Evolutionary conservation across 1,139 yeast genomes (phyloP), one percentile per base, ranked within the genome.

Genomic region (Magnusiomyces suaveolens): DNA sequence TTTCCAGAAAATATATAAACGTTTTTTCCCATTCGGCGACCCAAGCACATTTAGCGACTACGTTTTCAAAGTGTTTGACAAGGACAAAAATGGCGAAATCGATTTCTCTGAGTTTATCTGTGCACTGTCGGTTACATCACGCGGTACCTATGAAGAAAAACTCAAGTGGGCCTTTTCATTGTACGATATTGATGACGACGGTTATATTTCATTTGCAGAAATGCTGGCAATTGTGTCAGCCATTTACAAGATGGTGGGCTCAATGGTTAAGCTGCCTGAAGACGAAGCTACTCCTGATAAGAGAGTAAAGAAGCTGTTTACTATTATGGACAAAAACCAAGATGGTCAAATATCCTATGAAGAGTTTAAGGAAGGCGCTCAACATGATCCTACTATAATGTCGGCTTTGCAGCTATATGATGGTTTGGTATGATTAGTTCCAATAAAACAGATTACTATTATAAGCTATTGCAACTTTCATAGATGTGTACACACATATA

Each of bases 11-110:
- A 90, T 92, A 23, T 94, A 89, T 72, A 88, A 87, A 69, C 97
- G 92, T 67, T 94, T 90, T 69, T 94, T 94, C 74, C 99, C 99
- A 23, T 94, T 94, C 74, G 99, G 99, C 1, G 96, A 92, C 65
- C 96, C 98, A 0, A 80, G 85, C 14, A 92, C 89, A 57, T 94
- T 89, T 72, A 87, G 96, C 57, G 88, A 82, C 59, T 87, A 84
- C 64, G 83, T 94, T 33, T 94, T 94, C 71, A 81, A 83, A 57
- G 95, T 88, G 12, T 90, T 92, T 69, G 98, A 94, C 68, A 78
- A 80, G 53, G 95, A 89, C 68, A 77, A 80, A 63, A 81, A 82
- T 60, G 96, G 95, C 33, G 79, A 80, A 52, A 87, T 94, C 51
- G 96, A 89, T 66, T 94, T 94, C 72, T 87, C 84, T 69, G 97